Base-by-base conservation (phyloP, 352 stramenopile species). In the Phytophthora litchii region DNA sequence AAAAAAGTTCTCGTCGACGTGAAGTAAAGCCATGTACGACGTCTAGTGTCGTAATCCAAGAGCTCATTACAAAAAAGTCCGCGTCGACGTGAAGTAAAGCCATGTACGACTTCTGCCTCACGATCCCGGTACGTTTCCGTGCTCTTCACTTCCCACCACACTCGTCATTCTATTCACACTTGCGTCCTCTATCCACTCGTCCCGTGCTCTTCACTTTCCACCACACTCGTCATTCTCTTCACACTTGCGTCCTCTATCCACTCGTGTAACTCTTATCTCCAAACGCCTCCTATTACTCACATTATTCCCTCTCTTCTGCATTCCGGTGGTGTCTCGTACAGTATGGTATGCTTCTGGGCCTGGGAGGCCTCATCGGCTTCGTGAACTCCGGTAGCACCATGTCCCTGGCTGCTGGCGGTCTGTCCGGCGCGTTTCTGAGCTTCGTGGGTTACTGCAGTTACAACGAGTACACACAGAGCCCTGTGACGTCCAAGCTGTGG, bases 71-170 rank as follows among this genome's bases (percentile, higher is more conserved):
- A 37, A 43, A 62, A 23, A 60, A 58, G 25, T 3, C 35, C 14
- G 17, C 34, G 14, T 31, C 6, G 10, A 38, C n/a, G 21, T 38
- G 35, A 21, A 57, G 29, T 5, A 27, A 36, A 1, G 7, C 11
- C 38, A 92, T 94, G 85, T 92, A 94, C 71, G 85, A 94, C 79
- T 94, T 94, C 60, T 94, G 85, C 74, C 73, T 94, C 46, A 94
- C 85, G 55, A 75, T 94, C 56, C 85, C 85, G 42, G 85, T 94
- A 82, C 64, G 81, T 79, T 46, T n/a, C 19, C 31, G 16, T 14
- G 20, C 25, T 37, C 16, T 14, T 1, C 11, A 19, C 8, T 0
- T 0, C 0, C 6, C 17, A 19, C 8, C 6, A 43, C 1, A 3
- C 19, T 13, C n/a, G 6, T 14, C 16, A n/a, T 54, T 42, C 23